Base-by-base conservation (phyloP, 345 rosid species). In the Punica granatum region DNA sequence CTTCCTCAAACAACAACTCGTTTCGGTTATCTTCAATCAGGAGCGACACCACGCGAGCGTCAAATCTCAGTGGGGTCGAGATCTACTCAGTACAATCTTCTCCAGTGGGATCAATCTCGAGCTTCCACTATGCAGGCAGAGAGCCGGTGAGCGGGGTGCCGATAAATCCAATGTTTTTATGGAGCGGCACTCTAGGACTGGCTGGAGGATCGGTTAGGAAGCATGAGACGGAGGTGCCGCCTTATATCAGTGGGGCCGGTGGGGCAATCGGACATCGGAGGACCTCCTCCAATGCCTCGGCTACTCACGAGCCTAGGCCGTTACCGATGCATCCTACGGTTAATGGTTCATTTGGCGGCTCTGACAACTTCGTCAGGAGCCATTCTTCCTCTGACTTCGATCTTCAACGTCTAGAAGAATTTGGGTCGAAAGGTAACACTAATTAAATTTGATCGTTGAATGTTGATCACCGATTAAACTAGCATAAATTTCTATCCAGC, bases 61-160 rank as follows among this genome's bases (percentile, higher is more conserved):
- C 58, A 26, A 35, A 63, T 31, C 66, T 36, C 28, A 23, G 51
- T 9, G 68, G 73, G 61, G 68, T 41, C 28, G 73, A 70, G 51
- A 63, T 70, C 33, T 70, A 10, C 42, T 51, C 73, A n/a, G 37
- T 39, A 35, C 62, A 16, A 33, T 70, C 73, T 35, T 63, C 49
- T 7, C 37, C 42, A 7, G 25, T 16, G 7, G 42, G 54, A 25
- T 69, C 71, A 31, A 60, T 23, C 65, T 28, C 19, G 5, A 56
- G 61, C 61, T 56, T 56, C 61, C 10, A 28, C 30, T 56, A 30
- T 13, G 4, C 61, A 3, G 34, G 34, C 61, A 12, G 33, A 28
- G 61, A 56, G 18, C 5, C 13, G 19, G 34, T 28, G 13, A 9
- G 34, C 34, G 30, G 16, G 61, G 14, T 56, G 7, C 61, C 61